These are phyloP conservation scores for Lactifluus subvellereus DNA, from an alignment of 768 basidiomycete species.

Conservation along the genomic window DNA sequence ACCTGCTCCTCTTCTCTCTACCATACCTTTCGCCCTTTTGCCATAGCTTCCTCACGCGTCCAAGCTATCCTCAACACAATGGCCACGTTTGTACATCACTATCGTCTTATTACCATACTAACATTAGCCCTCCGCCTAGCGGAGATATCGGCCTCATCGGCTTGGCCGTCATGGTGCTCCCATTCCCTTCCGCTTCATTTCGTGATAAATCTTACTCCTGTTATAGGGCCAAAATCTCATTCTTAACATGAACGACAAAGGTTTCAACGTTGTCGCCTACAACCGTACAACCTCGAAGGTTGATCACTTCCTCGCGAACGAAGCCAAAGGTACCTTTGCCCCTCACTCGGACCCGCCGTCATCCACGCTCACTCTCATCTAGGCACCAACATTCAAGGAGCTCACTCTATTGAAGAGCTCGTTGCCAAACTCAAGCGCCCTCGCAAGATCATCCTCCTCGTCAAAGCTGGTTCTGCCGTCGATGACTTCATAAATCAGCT, in stretches of 20 bases:
- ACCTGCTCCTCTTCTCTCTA: conserved; percentile 21
- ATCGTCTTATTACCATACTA: conserved; percentile 25
- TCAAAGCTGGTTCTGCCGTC: conserved; percentile 95
- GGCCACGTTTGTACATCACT: conserved; percentile 47
- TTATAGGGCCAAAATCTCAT: conserved; percentile 91
- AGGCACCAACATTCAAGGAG: conserved; percentile 96
- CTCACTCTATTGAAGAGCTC: conserved; percentile 90
- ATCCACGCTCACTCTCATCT: conserved; percentile 21
- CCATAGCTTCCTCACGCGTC: conserved; percentile 30
- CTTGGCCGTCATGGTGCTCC: conserved; percentile 89
- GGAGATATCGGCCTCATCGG: conserved; percentile 99
- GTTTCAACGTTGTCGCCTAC: conserved; percentile 93
- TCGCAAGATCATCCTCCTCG: conserved; percentile 96
- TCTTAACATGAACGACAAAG: conserved; percentile 99
- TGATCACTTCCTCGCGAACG: conserved; percentile 89
- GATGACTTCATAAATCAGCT: conserved; percentile 93
- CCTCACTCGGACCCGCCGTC: conserved; percentile 25
- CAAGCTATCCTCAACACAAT: conserved; percentile 34
- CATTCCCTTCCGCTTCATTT: conserved; percentile 22
- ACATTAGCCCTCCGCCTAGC: conserved; percentile 36
- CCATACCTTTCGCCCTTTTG: background rate
- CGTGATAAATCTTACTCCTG: conserved; percentile 13
- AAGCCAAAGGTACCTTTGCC: conserved; percentile 83
- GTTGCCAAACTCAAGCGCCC: conserved; percentile 88
- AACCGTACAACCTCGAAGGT: conserved; percentile 98